Evolutionary conservation across 306 rosid genomes (phyloP).

Genomic region (Acacia melanoxylon): DNA sequence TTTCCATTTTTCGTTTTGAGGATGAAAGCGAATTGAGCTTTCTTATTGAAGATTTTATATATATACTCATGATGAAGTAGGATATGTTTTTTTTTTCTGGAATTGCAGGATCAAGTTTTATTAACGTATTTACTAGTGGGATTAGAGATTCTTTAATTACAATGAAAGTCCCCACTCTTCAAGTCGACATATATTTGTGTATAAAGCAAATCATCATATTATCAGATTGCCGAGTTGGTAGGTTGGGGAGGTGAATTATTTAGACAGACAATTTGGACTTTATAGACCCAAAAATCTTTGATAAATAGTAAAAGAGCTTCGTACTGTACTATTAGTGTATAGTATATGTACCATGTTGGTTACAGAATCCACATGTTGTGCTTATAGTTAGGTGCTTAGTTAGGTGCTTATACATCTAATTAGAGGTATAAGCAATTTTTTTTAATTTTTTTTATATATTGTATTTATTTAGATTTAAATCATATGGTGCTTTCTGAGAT

Average conservation of each 20-base stretch:
- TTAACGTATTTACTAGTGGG: constrained; percentile 7
- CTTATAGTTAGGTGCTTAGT: too few relatives aligned
- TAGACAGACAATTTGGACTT: background rate
- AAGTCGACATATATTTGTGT: background rate
- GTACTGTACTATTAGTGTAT: background rate
- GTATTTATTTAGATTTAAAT: too few relatives aligned
- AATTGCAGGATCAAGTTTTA: background rate
- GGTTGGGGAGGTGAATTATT: background rate
- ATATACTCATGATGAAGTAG: background rate
- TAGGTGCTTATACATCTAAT: too few relatives aligned
- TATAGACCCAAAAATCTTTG: too few relatives aligned
- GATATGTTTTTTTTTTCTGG: background rate
- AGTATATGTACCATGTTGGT: background rate
- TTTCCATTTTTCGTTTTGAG: constrained; percentile 22
- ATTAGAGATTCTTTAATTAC: background rate
- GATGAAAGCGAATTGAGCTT: background rate
- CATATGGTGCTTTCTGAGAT: too few relatives aligned
- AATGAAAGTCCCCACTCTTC: too few relatives aligned
- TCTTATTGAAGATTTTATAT: constrained; percentile 17
- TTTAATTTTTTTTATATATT: too few relatives aligned
- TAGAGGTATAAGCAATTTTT: too few relatives aligned
- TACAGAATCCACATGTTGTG: too few relatives aligned
- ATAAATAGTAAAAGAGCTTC: too few relatives aligned
- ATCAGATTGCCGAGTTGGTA: background rate
- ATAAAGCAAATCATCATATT: background rate